Base-by-base conservation (phyloP, 306 rosid genomes). In the Delonix regia region DNA sequence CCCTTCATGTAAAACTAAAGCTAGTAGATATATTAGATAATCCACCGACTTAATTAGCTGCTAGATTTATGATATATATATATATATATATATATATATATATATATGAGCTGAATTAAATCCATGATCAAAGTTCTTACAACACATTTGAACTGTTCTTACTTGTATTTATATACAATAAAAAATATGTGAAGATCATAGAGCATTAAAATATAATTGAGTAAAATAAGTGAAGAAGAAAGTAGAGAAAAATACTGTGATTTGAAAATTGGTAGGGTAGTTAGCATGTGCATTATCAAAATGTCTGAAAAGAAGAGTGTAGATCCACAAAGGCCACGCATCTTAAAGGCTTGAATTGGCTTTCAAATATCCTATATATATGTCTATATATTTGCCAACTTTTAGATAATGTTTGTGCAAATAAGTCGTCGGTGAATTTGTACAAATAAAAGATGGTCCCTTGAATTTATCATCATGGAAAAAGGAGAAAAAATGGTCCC, bases 261-360 rank as follows among this genome's bases (percentile, higher is more conserved):
- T 39, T 57, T 19, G 2, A 19, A 38, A 76, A 41, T 62, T 25
- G 68, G 73, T 55, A 36, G 73, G 78, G 78, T 69, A 16, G 77
- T 19, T 85, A 60, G 62, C 74, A 47, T 53, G 66, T 69, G 66
- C 64, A 76, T 67, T 47, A 60, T 75, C 19, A 38, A 73, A 15
- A 36, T 80, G 69, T 28, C 5, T 69, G 36, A 21, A 39, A 11
- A 28, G 61, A 36, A 6, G 51, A 49, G 42, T 34, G 69, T 68
- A 59, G 62, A 60, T 49, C 42, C 77, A 36, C 39, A 28, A 16
- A 39, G 10, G 28, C 51, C 75, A 74, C 66, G 28, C 24, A 51
- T 51, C 27, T 67, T 57, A 59, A 66, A 28, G 18, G n/a, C 21
- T 49, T 30, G 22, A 25, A 49, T 52, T 75, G 63, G 24, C 44